These are phyloP conservation scores for Drechmeria coniospora DNA, from an alignment of 2,329 filamentous ascomycete species.

Conservation along the genomic window DNA sequence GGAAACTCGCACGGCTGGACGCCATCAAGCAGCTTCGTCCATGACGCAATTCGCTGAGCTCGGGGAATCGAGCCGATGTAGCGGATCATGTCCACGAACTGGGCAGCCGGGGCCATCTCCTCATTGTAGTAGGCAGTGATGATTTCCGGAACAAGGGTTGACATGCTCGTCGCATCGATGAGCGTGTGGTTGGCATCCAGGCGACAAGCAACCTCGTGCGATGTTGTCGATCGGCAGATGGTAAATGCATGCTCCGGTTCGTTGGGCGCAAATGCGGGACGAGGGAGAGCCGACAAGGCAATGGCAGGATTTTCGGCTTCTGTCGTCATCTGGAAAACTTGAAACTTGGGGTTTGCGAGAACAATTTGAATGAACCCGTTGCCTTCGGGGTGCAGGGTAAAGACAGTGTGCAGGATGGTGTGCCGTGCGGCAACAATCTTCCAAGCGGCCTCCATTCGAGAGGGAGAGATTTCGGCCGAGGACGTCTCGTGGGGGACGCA, in stretches of 20 bases:
- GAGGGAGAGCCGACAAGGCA: not conserved
- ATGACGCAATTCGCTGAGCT: slow-evolving; percentile 3
- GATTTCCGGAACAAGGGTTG: slow-evolving; percentile 15
- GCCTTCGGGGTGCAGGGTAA: slow-evolving; percentile 4
- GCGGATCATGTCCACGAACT: slow-evolving; percentile 1
- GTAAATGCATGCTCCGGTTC: slow-evolving; percentile 5
- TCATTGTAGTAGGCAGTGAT: slow-evolving; percentile 10
- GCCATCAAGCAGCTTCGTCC: slow-evolving; percentile 4
- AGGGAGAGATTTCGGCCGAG: slow-evolving; percentile 2
- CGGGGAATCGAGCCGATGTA: slow-evolving; percentile 1
- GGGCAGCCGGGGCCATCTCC: slow-evolving; percentile 2
- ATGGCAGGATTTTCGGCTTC: not conserved
- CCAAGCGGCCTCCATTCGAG: slow-evolving; percentile 6
- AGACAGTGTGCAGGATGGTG: slow-evolving; percentile 3
- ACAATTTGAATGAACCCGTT: slow-evolving; percentile 6
- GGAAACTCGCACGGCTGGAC: slow-evolving; percentile 5
- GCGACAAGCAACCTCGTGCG: slow-evolving; percentile 9
- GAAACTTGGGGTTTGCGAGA: not conserved
- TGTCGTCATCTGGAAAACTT: not conserved
- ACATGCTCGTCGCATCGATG: slow-evolving; percentile 14
- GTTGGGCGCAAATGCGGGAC: slow-evolving; percentile 2
- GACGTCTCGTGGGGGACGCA: slow-evolving; percentile 2
- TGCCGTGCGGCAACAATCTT: slow-evolving; percentile 2
- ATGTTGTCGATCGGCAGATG: slow-evolving; percentile 3
- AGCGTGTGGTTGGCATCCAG: slow-evolving; percentile 18